Percentiles rank a stretch among this genome's conserved stretches.
These are phyloP conservation scores for Bruguiera gymnorhiza DNA, from an alignment of 345 rosid genomes.

Conservation along the genomic window DNA sequence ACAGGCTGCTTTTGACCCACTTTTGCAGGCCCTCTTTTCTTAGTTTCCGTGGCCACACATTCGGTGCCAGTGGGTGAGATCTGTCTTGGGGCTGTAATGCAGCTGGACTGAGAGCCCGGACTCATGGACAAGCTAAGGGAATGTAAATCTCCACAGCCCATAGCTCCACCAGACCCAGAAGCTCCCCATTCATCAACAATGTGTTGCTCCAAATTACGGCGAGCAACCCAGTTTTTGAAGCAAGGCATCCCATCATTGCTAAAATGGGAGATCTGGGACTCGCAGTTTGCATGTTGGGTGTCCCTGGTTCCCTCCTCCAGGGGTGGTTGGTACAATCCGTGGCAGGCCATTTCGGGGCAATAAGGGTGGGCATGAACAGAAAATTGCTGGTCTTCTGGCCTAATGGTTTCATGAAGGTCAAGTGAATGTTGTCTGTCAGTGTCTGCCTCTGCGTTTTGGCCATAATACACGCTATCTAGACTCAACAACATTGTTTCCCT, in stretches of 20 bases:
- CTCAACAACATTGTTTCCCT: conserved; percentile 46
- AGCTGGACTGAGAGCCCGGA: conserved; percentile 51
- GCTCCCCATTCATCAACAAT: conserved; percentile 22
- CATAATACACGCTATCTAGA: conserved; percentile 43
- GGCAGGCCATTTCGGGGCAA: conserved; percentile 28
- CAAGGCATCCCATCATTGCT: conserved; percentile 29
- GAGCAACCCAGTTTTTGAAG: conserved; percentile 38
- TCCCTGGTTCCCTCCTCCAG: conserved; percentile 32
- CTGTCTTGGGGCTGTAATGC: conserved; percentile 31
- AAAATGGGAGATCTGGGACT: conserved; percentile 32
- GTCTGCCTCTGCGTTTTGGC: conserved; percentile 31
- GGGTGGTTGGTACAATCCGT: conserved; percentile 31
- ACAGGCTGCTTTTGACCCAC: conserved; percentile 62
- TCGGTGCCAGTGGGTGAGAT: conserved; percentile 34
- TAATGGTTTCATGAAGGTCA: conserved; percentile 26
- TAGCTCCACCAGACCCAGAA: conserved; percentile 15
- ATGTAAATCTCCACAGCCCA: conserved; percentile 40
- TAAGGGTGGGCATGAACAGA: conserved; percentile 32
- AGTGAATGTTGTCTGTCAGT: conserved; percentile 34
- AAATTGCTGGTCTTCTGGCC: conserved; percentile 33
- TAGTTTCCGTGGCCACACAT: conserved; percentile 38
- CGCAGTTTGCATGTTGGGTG: conserved; percentile 27
- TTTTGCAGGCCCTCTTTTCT: conserved; percentile 54
- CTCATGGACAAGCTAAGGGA: conserved; percentile 50
- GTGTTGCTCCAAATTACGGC: conserved; percentile 39